Conservation (phyloP, 2,329 filamentous ascomycete species). For the Penicillium frequentans region DNA sequence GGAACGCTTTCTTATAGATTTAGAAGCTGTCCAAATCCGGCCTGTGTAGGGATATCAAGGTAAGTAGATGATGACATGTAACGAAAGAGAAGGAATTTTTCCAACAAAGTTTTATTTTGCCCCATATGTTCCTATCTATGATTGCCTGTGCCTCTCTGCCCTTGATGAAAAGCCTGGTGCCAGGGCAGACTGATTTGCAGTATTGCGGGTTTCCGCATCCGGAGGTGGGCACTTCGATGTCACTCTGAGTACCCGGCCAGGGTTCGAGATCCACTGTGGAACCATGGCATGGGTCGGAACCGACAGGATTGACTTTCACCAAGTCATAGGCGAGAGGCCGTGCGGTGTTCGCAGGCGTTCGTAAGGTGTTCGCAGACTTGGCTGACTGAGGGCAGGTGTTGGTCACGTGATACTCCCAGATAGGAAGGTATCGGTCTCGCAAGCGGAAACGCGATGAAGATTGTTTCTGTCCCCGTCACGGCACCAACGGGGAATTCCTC, state of each 20-base stretch:
- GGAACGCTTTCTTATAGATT: conserved; percentile 22
- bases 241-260: conserved; percentile 11
- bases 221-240: conserved; percentile 17
- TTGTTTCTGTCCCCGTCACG: not conserved
- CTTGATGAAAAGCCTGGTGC: conserved; percentile 11
- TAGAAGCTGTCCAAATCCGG: conserved; percentile 20
- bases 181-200: conserved; percentile 5
- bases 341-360: not conserved
- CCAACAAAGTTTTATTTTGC: not conserved
- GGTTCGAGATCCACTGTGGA: not conserved
- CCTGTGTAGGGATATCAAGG: not conserved
- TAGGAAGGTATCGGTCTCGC: not conserved
- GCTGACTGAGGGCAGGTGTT: not conserved
- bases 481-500: not conserved
- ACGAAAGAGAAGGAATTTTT: conserved; percentile 7
- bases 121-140: conserved; percentile 9
- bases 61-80: conserved; percentile 20
- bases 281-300: not conserved
- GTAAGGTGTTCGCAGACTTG: not conserved
- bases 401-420: not conserved
- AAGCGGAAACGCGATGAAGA: not conserved
- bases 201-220: conserved; percentile 22
- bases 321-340: not conserved
- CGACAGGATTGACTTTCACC: not conserved
- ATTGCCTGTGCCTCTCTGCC: conserved; percentile 13